Evolutionary conservation across 108 stramenopile species (phyloP).

Genomic region (Ochromonas danica): DNA sequence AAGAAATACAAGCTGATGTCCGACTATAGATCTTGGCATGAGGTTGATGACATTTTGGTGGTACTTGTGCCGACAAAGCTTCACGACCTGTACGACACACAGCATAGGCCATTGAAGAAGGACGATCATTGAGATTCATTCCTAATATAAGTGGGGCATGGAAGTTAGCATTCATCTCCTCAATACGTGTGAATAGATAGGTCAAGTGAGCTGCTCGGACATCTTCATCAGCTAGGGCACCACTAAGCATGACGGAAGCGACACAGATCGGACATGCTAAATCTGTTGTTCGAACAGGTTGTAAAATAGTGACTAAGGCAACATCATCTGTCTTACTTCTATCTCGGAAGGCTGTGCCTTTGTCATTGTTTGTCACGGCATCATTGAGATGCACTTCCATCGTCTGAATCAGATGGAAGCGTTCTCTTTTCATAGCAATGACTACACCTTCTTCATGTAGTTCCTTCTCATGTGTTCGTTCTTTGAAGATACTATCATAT

Average conservation of each 20-base stretch:
- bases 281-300: not conserved
- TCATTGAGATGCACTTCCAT: not conserved
- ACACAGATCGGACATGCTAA: not conserved
- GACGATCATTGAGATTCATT: not conserved
- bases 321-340: conserved; percentile 1
- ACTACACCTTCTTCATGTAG: not conserved
- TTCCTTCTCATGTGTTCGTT: not conserved
- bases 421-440: not conserved
- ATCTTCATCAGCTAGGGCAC: not conserved
- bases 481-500: not conserved
- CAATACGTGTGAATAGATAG: not conserved
- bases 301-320: not conserved
- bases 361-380: not conserved
- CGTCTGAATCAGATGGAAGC: not conserved
- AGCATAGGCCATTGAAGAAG: not conserved
- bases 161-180: not conserved
- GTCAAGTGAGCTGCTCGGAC: not conserved
- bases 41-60: not conserved
- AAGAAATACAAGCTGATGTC: not conserved
- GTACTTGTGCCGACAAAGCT: conserved; percentile 8
- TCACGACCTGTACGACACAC: not conserved
- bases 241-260: not conserved
- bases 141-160: not conserved
- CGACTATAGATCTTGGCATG: not conserved
- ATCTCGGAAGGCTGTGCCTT: not conserved